Evolutionary conservation across 805 yeast species (phyloP).

Genomic region (Wickerhamia fluorescens): DNA sequence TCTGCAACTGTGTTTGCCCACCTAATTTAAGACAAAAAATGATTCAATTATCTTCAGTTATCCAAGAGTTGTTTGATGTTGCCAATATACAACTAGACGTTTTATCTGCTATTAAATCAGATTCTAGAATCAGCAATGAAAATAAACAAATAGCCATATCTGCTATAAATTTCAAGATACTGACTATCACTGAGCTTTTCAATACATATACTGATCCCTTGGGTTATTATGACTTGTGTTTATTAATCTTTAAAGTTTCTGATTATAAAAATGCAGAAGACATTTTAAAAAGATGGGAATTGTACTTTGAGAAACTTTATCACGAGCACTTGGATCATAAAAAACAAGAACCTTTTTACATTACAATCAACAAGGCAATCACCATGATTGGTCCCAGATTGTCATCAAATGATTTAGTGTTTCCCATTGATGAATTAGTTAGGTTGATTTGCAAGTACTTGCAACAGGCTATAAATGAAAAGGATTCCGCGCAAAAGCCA

Average conservation of each 20-base stretch:
- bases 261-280: conserved; percentile 83
- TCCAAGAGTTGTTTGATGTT: conserved; percentile 77
- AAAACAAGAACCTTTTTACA: conserved; percentile 32
- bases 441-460: conserved; percentile 57
- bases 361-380: conserved; percentile 32
- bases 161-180: conserved; percentile 55
- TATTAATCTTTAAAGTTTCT: conserved; percentile 71
- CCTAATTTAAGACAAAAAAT: conserved; percentile 71
- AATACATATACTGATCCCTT: conserved; percentile 84
- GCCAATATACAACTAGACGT: conserved; percentile 79
- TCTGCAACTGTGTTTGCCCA: conserved; percentile 78
- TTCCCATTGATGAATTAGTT: conserved; percentile 68
- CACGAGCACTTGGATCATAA: conserved; percentile 21
- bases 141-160: conserved; percentile 45
- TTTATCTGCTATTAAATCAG: conserved; percentile 41
- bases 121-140: conserved; percentile 40
- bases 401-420: conserved; percentile 64
- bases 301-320: conserved; percentile 48
- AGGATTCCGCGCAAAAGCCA: conserved; percentile 25
- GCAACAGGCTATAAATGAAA: conserved; percentile 28
- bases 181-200: conserved; percentile 70
- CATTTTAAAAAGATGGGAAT: conserved; percentile 73
- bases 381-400: conserved; percentile 55
- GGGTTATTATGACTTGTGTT: conserved; percentile 77
- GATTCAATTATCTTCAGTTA: conserved; percentile 58